Conservation (phyloP, 805 yeast species). For the Zygoascus biomembranicola region DNA sequence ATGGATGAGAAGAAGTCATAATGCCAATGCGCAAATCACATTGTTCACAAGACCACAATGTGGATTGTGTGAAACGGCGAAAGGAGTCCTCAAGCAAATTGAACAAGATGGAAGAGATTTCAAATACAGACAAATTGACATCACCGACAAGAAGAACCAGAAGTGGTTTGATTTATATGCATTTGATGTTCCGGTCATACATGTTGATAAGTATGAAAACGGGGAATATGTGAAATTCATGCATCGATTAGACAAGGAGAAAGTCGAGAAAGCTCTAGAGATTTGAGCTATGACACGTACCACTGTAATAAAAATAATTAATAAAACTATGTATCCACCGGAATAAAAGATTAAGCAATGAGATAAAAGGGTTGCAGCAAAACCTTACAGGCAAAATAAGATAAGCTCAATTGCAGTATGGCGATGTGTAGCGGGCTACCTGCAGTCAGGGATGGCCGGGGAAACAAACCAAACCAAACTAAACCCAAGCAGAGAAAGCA, state of each 20-base stretch:
- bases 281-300: background rate
- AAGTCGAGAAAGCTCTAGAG: slow-evolving; percentile 13
- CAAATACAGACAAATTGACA: slow-evolving; percentile 24
- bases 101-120: slow-evolving; percentile 9
- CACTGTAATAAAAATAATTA: no score
- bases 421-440: no score
- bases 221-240: slow-evolving; percentile 13
- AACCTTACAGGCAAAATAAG: no score
- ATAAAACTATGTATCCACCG: no score
- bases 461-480: no score
- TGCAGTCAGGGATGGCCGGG: no score
- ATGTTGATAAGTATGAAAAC: slow-evolving; percentile 11
- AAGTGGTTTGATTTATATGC: slow-evolving; percentile 31
- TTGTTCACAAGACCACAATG: slow-evolving; percentile 30
- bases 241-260: slow-evolving; percentile 21
- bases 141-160: slow-evolving; percentile 25
- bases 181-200: slow-evolving; percentile 32
- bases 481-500: no score
- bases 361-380: no score
- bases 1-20: background rate
- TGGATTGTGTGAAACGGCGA: slow-evolving; percentile 30
- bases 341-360: no score
- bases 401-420: no score
- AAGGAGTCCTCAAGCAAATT: slow-evolving; percentile 11
- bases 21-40: background rate